These are phyloP conservation scores for Sphaerulina musiva DNA, from an alignment of 2,329 filamentous ascomycete genomes.

Conservation along the genomic window DNA sequence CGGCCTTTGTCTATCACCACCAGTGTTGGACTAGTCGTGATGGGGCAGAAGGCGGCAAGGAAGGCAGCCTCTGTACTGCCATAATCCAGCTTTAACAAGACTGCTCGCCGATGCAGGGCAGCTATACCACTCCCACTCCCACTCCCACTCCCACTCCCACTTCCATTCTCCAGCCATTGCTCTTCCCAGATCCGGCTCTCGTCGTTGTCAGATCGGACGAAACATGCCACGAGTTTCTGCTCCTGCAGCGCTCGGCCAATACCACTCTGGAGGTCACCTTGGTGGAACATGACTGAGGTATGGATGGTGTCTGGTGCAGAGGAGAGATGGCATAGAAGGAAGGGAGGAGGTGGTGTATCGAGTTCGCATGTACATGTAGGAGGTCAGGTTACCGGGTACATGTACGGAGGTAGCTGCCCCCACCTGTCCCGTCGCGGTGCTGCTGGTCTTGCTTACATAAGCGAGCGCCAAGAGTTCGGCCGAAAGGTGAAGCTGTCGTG, in stretches of 20 bases:
- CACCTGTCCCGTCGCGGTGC: no score
- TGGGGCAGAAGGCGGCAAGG: slow-evolving; percentile 72
- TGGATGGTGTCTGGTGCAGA: not conserved
- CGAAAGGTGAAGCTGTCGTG: no score
- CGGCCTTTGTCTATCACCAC: slow-evolving; percentile 70
- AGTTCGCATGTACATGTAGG: no score
- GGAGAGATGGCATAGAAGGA: not conserved
- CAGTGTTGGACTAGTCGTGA: slow-evolving; percentile 70
- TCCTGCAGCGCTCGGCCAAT: slow-evolving; percentile 69
- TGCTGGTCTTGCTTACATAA: no score
- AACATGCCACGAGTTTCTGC: slow-evolving; percentile 74
- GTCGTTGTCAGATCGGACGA: slow-evolving; percentile 63
- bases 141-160: not conserved
- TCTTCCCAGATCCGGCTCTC: slow-evolving; percentile 50
- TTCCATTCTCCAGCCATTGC: slow-evolving; percentile 26
- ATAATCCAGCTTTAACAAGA: slow-evolving; percentile 63
- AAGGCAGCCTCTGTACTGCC: slow-evolving; percentile 77
- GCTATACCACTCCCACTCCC: not conserved
- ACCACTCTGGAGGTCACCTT: slow-evolving; percentile 72
- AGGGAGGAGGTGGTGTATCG: not conserved
- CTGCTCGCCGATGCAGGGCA: slow-evolving; percentile 40
- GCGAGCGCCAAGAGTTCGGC: no score
- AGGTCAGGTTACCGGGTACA: no score
- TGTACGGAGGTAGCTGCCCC: no score
- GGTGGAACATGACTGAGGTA: slow-evolving; percentile 63